Base-by-base conservation (phyloP, 1,139 yeast species). In the Yarrowia galli region DNA sequence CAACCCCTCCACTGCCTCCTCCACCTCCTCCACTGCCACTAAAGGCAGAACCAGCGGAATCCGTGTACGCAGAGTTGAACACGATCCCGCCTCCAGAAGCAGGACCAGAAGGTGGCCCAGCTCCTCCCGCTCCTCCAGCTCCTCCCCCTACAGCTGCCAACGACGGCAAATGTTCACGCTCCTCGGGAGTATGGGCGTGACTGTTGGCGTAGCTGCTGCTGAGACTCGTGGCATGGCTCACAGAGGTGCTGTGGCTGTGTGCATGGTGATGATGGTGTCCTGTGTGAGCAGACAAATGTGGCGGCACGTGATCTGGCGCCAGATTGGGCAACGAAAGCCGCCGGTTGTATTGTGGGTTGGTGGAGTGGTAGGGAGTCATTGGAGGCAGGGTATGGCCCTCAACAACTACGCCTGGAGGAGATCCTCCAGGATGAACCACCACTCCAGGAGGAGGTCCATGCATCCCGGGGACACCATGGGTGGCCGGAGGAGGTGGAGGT, bases 311-410 rank as follows among this genome's bases (percentile, higher is more conserved):
- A 15, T 42, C 51, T 2, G 64, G 63, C 6, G 63, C 48, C 25
- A 58, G 56, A 13, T 61, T 48, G 23, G 66, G 66, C 49, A 61
- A 25, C 4, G 56, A 46, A 3, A 61, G 35, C n/a, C 66, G 66
- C 20, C 66, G 66, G 38, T 61, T 45, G 66, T 36, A 61, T 32
- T 23, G 46, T n/a, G 63, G 48, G 38, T 46, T 46, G 20, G n/a
- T 12, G 25, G 36, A 18, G 61, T 35, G 43, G 67, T 65, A 42
- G 7, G 42, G 42, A n/a, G 49, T 20, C 40, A 43, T 23, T n/a
- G 63, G 38, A 2, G 63, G 43, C 7, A 42, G 23, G 13, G 45
- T 38, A 35, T 46, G 38, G 23, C 38, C 54, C 1, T 13, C 54
- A 9, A 16, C n/a, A n/a, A n/a, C n/a, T n/a, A n/a, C n/a, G n/a